Conservation (phyloP, 2,329 filamentous ascomycete species). For the Colletotrichum liriopes region DNA sequence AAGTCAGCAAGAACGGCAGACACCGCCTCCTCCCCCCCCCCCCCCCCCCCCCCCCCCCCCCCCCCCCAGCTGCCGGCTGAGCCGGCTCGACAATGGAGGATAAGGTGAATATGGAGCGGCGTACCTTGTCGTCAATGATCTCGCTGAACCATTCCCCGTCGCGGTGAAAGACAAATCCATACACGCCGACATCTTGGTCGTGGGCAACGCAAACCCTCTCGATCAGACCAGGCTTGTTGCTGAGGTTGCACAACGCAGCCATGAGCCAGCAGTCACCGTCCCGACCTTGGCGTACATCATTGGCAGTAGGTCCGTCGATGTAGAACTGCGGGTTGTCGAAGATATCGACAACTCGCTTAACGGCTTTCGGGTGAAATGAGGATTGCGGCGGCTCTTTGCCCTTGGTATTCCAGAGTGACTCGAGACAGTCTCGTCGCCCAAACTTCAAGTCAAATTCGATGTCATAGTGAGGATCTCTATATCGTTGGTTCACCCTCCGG, state of each 20-base stretch:
- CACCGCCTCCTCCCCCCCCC: neutral
- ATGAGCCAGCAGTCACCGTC: slow-evolving; percentile 91
- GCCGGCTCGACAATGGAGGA: neutral
- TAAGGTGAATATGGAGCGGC: neutral
- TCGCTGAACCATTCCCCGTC: slow-evolving; percentile 81
- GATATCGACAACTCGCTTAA: slow-evolving; percentile 81
- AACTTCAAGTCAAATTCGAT: slow-evolving; percentile 83
- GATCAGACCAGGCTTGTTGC: slow-evolving; percentile 80
- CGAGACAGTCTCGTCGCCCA: slow-evolving; percentile 65
- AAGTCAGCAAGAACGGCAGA: neutral
- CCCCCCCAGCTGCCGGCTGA: too few relatives aligned
- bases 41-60: too few relatives aligned
- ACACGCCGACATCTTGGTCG: slow-evolving; percentile 82
- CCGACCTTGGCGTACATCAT: slow-evolving; percentile 84
- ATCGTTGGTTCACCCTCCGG: slow-evolving; percentile 85
- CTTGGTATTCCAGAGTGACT: slow-evolving; percentile 58
- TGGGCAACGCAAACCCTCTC: slow-evolving; percentile 81
- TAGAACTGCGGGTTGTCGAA: slow-evolving; percentile 85
- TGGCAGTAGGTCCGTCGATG: slow-evolving; percentile 81
- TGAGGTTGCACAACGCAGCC: slow-evolving; percentile 83
- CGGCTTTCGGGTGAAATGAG: slow-evolving; percentile 63
- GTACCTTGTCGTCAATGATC: slow-evolving; percentile 70
- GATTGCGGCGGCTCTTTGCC: slow-evolving; percentile 41
- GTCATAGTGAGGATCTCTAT: slow-evolving; percentile 89
- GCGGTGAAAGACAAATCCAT: slow-evolving; percentile 88